phyloP scores from a whole-genome alignment of 768 basidiomycete genomes.

The Lactarius sp. region DNA sequence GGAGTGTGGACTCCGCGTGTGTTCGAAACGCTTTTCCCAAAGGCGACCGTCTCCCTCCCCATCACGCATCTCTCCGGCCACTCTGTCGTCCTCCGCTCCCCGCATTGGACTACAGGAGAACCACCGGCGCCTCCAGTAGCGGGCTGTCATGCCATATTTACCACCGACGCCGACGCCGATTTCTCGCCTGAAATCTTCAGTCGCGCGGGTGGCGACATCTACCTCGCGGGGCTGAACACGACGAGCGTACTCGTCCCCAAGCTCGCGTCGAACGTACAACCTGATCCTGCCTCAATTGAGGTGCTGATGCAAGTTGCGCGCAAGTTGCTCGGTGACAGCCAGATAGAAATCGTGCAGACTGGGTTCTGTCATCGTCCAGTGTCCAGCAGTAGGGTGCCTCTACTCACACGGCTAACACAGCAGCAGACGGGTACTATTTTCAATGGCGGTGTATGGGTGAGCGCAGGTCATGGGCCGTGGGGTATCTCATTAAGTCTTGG shows the following conservation, averaged over 20 bases:
- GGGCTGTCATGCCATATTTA: constrained; percentile 34
- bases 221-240: constrained; percentile 34
- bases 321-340: constrained; percentile 23
- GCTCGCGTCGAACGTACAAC: constrained; percentile 26
- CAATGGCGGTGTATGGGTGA: constrained; percentile 31
- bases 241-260: constrained; percentile 27
- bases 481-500: constrained; percentile 34
- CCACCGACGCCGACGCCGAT: constrained; percentile 27
- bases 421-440: constrained; percentile 30
- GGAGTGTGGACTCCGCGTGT: constrained; percentile 37
- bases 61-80: constrained; percentile 32
- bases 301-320: constrained; percentile 19
- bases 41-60: constrained; percentile 29
- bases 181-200: constrained; percentile 35
- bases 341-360: constrained; percentile 28
- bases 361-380: constrained; percentile 38
- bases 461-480: constrained; percentile 40
- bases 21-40: constrained; percentile 32
- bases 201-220: constrained; percentile 31
- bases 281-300: constrained; percentile 14
- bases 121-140: neutral
- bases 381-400: constrained; percentile 31
- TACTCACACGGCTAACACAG: constrained; percentile 31
- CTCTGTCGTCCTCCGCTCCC: constrained; percentile 30
- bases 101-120: constrained; percentile 24